Percentiles rank a stretch among this genome's conserved stretches.
These are phyloP conservation scores for Eutrema salsugineum DNA, from an alignment of 441 rosid genomes.

Conservation along the genomic window DNA sequence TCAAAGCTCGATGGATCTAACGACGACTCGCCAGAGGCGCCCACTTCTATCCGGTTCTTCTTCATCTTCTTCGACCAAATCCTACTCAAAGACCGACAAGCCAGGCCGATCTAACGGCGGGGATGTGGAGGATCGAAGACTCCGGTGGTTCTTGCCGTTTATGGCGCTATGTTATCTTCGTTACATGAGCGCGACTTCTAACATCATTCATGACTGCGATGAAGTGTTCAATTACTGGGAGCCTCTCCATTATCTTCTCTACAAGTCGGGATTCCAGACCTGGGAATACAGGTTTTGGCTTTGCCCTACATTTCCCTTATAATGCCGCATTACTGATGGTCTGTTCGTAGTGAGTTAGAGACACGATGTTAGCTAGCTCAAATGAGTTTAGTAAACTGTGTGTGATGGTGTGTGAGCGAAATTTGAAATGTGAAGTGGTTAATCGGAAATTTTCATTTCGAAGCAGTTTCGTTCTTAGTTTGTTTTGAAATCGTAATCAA, in stretches of 20 bases:
- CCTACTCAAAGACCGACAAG: constrained; percentile 64
- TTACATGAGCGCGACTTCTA: constrained; percentile 93
- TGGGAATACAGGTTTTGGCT: constrained; percentile 84
- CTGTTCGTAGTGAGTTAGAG: neutral
- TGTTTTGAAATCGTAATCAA: neutral
- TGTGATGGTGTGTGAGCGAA: neutral
- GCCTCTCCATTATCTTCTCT: constrained; percentile 91
- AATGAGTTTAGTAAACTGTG: neutral
- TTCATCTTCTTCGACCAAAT: constrained; percentile 28
- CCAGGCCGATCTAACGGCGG: constrained; percentile 39
- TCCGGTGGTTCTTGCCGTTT: constrained; percentile 72
- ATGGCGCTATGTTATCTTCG: constrained; percentile 70
- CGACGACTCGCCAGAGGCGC: constrained; percentile 67
- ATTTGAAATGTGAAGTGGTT: constrained; percentile 1
- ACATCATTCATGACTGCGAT: constrained; percentile 93
- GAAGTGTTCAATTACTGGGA: constrained; percentile 99
- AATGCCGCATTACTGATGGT: neutral
- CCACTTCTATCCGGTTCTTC: constrained; percentile 35
- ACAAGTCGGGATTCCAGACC: constrained; percentile 90
- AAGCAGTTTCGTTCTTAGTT: neutral
- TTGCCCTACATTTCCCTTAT: neutral
- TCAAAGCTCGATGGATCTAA: constrained; percentile 45
- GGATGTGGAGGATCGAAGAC: constrained; percentile 39
- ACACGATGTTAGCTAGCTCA: neutral
- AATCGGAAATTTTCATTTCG: neutral